phyloP scores from a whole-genome alignment of 257 asterid genomes.

The Scutellaria barbata region DNA sequence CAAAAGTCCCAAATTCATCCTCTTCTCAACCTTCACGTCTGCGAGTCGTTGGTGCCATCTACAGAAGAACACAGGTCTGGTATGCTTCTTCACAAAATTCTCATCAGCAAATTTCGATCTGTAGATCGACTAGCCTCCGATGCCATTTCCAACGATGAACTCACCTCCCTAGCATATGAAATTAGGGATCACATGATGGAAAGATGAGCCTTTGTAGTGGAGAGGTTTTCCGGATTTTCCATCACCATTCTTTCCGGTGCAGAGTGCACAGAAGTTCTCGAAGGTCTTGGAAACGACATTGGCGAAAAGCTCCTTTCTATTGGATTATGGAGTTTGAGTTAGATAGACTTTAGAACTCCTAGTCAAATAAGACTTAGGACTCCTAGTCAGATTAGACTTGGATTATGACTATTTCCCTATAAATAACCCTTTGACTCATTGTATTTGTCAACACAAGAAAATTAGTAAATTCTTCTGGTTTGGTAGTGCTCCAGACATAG shows the following conservation, averaged over 20 bases:
- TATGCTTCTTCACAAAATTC: slow-evolving; percentile 72
- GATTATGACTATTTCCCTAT: too few species aligned
- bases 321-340: too few species aligned
- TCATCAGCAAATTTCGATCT: slow-evolving; percentile 66
- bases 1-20: too few species aligned
- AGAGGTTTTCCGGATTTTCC: slow-evolving; percentile 71
- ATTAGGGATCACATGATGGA: slow-evolving; percentile 77
- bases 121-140: slow-evolving; percentile 77
- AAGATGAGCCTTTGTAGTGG: slow-evolving; percentile 70
- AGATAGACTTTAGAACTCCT: too few species aligned
- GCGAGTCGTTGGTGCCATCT: slow-evolving; percentile 93
- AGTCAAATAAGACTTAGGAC: too few species aligned
- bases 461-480: too few species aligned
- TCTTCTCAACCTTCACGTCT: slow-evolving; percentile 74
- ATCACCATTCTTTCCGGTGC: slow-evolving; percentile 72
- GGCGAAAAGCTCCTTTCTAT: slow-evolving; percentile 65
- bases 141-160: slow-evolving; percentile 76
- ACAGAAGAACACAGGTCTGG: slow-evolving; percentile 56
- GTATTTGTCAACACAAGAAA: too few species aligned
- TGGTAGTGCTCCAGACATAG: too few species aligned
- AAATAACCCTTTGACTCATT: too few species aligned
- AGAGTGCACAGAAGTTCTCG: slow-evolving; percentile 71
- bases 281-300: slow-evolving; percentile 65
- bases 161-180: too few species aligned
- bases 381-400: too few species aligned